Percentiles rank a stretch among this genome's conserved stretches.
phyloP scores from a whole-genome alignment of 2,329 filamentous ascomycete genomes.

The Cercospora sp. region DNA sequence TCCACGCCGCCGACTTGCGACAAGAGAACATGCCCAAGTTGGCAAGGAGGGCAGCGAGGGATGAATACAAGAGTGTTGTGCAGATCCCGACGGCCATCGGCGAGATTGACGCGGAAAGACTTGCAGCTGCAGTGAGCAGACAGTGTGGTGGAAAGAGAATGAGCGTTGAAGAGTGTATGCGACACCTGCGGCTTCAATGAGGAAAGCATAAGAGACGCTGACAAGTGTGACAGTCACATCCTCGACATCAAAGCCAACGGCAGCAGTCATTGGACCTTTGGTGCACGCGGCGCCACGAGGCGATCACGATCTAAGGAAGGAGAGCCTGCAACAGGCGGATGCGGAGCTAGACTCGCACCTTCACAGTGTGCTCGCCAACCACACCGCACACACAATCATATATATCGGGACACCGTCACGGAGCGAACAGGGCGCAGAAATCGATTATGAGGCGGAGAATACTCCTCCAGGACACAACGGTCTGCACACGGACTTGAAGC shows the following conservation, averaged over 20 bases:
- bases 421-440: constrained; percentile 6
- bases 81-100: constrained; percentile 57
- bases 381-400: constrained; percentile 25
- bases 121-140: constrained; percentile 47
- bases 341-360: constrained; percentile 26
- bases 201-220: background rate
- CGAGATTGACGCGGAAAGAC: constrained; percentile 46
- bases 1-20: constrained; percentile 69
- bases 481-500: constrained; percentile 73
- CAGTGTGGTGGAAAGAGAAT: constrained; percentile 43
- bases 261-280: constrained; percentile 21
- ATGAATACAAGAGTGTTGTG: constrained; percentile 37
- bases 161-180: constrained; percentile 16
- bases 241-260: constrained; percentile 16
- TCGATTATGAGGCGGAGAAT: constrained; percentile 65
- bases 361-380: constrained; percentile 19
- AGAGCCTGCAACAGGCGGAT: constrained; percentile 19
- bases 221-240: constrained; percentile 10
- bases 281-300: constrained; percentile 13
- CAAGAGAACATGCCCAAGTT: constrained; percentile 49
- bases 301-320: constrained; percentile 6
- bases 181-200: background rate
- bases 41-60: constrained; percentile 52
- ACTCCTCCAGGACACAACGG: constrained; percentile 57
- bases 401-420: constrained; percentile 16